These are phyloP conservation scores for Ilex asprella DNA, from an alignment of 257 asterid genomes.

Conservation along the genomic window DNA sequence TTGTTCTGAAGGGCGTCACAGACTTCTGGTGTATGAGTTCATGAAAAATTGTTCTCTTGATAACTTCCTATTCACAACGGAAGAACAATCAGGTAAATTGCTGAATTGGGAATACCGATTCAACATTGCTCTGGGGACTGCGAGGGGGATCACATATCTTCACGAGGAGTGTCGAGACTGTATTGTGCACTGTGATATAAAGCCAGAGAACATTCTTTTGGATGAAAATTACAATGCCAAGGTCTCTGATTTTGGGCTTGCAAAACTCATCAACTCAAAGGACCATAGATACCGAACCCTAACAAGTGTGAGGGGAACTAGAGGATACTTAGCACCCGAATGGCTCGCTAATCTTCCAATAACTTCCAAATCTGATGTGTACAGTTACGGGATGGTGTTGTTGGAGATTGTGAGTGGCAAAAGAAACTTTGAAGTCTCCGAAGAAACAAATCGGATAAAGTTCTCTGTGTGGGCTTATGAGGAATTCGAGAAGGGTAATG, in stretches of 20 bases:
- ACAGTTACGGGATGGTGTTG: slow-evolving; percentile 1
- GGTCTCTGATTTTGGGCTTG: not conserved
- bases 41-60: not conserved
- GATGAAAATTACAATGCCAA: not conserved
- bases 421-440: not conserved
- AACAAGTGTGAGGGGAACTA: not conserved
- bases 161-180: slow-evolving; percentile 1
- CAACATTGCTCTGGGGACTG: not conserved
- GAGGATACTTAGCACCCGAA: not conserved
- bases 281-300: not conserved
- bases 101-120: not conserved
- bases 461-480: not conserved
- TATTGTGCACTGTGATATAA: slow-evolving; percentile 1
- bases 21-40: slow-evolving; percentile 1
- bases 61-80: not conserved
- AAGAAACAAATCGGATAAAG: not conserved
- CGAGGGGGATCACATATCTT: not conserved
- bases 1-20: not conserved
- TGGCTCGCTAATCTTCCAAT: not conserved
- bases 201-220: not conserved
- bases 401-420: not conserved
- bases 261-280: not conserved
- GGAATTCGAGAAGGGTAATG: not conserved
- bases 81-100: not conserved
- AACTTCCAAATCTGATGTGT: not conserved